phyloP scores from a whole-genome alignment of 768 basidiomycete genomes.

The Symmetrospora coprosmae region DNA sequence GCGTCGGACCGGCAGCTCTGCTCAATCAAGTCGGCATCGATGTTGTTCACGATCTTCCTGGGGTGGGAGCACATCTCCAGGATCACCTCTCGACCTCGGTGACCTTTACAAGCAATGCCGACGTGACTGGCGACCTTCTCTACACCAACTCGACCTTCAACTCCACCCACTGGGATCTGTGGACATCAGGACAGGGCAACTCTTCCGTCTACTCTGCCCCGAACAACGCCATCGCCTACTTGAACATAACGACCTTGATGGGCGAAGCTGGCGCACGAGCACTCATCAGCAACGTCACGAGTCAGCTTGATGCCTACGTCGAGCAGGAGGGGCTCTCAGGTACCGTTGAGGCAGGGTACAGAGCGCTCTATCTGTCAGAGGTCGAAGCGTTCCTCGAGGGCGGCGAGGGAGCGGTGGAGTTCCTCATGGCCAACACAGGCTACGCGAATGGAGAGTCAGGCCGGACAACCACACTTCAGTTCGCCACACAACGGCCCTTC shows the following conservation, averaged over 20 bases:
- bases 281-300: neutral
- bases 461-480: constrained; percentile 46
- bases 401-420: constrained; percentile 46
- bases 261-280: constrained; percentile 23
- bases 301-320: constrained; percentile 35
- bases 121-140: constrained; percentile 27
- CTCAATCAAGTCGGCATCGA: constrained; percentile 35
- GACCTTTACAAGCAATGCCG: constrained; percentile 22
- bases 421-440: constrained; percentile 44
- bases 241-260: constrained; percentile 36
- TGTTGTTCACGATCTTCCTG: constrained; percentile 40
- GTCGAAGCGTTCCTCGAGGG: constrained; percentile 27
- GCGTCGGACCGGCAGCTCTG: constrained; percentile 39
- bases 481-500: constrained; percentile 53
- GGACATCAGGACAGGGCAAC: constrained; percentile 23
- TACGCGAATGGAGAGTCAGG: constrained; percentile 38
- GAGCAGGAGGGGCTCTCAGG: constrained; percentile 39
- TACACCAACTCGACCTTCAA: constrained; percentile 24
- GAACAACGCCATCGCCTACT: constrained; percentile 52
- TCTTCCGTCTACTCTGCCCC: constrained; percentile 42
- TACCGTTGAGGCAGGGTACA: constrained; percentile 29
- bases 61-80: constrained; percentile 41
- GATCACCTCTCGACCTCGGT: constrained; percentile 36
- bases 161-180: constrained; percentile 26
- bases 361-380: constrained; percentile 30